These are phyloP conservation scores for Suhomyces bolitotheri DNA, from an alignment of 1,139 yeast species.

Conservation along the genomic window DNA sequence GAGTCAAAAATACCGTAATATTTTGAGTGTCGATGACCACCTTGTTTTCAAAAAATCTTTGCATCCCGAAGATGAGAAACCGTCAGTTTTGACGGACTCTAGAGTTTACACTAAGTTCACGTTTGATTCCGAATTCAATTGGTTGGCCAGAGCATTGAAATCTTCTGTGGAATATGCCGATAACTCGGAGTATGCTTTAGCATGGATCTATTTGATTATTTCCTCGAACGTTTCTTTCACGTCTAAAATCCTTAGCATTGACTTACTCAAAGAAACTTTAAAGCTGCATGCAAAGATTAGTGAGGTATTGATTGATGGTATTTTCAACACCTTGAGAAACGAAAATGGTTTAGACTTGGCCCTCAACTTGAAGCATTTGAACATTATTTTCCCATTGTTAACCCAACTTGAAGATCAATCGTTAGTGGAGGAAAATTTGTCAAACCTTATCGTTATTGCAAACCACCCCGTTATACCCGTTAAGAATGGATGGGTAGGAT, in stretches of 20 bases:
- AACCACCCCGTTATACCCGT: conserved; percentile 49
- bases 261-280: conserved; percentile 27
- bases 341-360: conserved; percentile 20
- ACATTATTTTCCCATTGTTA: conserved; percentile 47
- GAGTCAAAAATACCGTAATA: conserved; percentile 9
- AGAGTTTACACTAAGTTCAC: conserved; percentile 53
- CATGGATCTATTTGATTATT: conserved; percentile 46
- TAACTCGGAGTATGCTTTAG: conserved; percentile 25
- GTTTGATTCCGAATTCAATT: conserved; percentile 44
- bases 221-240: conserved; percentile 38
- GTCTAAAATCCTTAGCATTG: conserved; percentile 33
- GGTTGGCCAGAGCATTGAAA: conserved; percentile 52
- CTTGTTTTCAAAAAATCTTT: conserved; percentile 27
- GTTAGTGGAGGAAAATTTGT: conserved; percentile 28
- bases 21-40: conserved; percentile 14
- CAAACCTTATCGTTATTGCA: conserved; percentile 51
- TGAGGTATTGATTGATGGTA: conserved; percentile 19
- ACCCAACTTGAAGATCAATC: conserved; percentile 34
- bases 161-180: conserved; percentile 16
- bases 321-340: conserved; percentile 17
- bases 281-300: conserved; percentile 18
- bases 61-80: conserved; percentile 36
- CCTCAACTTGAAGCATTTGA: conserved; percentile 27
- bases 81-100: conserved; percentile 44
- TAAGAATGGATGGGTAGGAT: conserved; percentile 76